Percentiles rank a stretch among this genome's conserved stretches.
Evolutionary conservation across 2,329 filamentous ascomycete genomes (phyloP).

Genomic region (Aspergillus sp.): DNA sequence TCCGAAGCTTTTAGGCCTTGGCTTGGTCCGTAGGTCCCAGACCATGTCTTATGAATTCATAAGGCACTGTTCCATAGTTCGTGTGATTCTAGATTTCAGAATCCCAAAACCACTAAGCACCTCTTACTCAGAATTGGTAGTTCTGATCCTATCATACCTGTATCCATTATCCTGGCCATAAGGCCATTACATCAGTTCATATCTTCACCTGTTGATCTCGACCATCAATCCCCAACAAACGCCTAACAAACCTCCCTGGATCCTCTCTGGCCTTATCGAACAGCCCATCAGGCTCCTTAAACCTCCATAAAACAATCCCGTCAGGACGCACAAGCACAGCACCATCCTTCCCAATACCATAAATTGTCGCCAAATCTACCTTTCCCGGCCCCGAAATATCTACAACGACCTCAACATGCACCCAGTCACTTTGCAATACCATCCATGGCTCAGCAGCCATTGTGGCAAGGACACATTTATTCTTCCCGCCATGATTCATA

Average conservation of each 20-base stretch:
- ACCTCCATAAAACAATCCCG: conserved; percentile 24
- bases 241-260: neutral
- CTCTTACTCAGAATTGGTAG: too few relatives aligned
- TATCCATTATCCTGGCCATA: too few relatives aligned
- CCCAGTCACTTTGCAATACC: neutral
- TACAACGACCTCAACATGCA: neutral
- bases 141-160: too few relatives aligned
- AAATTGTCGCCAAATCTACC: conserved; percentile 9
- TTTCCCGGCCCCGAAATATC: neutral
- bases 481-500: neutral
- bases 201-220: neutral
- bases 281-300: neutral
- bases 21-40: too few relatives aligned
- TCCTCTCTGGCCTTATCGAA: neutral
- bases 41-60: too few relatives aligned
- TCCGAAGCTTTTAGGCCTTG: too few relatives aligned
- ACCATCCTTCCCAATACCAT: conserved; percentile 9
- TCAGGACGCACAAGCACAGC: conserved; percentile 27
- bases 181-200: too few relatives aligned
- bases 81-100: too few relatives aligned
- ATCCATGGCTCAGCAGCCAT: conserved; percentile 10
- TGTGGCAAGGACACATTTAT: conserved; percentile 13
- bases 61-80: too few relatives aligned
- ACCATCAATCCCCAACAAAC: neutral
- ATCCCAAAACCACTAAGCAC: too few relatives aligned